These are phyloP conservation scores for Platanthera guangdongensis DNA, from an alignment of 106 monocot species.

Conservation along the genomic window DNA sequence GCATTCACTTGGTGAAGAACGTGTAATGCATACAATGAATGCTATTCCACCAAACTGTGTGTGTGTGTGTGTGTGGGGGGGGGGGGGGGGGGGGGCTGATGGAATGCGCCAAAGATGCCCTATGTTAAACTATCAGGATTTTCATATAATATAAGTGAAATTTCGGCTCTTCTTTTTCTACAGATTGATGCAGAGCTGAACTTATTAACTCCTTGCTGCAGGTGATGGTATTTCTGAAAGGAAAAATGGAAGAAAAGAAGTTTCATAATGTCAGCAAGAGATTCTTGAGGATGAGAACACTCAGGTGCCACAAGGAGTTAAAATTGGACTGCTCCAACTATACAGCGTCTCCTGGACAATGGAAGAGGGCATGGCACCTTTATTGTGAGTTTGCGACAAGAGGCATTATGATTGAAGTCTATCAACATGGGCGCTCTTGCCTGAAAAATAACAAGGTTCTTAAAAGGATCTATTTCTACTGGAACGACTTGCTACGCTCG, in stretches of 20 bases:
- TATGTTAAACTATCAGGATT: too few species aligned
- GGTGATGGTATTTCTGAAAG: slow-evolving; percentile 77
- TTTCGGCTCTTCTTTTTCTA: not conserved
- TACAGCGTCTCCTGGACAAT: slow-evolving; percentile 29
- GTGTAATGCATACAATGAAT: too few species aligned
- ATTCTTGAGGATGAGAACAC: slow-evolving; percentile 49
- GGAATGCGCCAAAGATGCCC: too few species aligned
- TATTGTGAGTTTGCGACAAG: slow-evolving; percentile 79
- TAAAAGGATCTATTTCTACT: slow-evolving; percentile 45
- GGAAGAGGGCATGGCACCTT: slow-evolving; percentile 62
- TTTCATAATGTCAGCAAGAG: slow-evolving; percentile 21
- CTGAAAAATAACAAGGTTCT: slow-evolving; percentile 44
- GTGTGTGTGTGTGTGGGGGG: too few species aligned
- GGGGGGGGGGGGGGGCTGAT: too few species aligned
- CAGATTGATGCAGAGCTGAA: not conserved
- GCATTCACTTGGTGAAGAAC: too few species aligned
- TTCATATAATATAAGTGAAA: not conserved
- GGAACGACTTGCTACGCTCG: slow-evolving; percentile 73
- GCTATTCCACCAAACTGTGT: too few species aligned
- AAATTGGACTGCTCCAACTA: slow-evolving; percentile 43
- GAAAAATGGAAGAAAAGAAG: slow-evolving; percentile 36
- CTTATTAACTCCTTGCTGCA: slow-evolving; percentile 17
- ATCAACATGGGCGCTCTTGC: slow-evolving; percentile 26
- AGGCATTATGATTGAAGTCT: slow-evolving; percentile 54
- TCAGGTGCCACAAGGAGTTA: slow-evolving; percentile 64